These are phyloP conservation scores for Cytospora paraplurivora DNA, from an alignment of 2,329 filamentous ascomycete genomes.

Conservation along the genomic window DNA sequence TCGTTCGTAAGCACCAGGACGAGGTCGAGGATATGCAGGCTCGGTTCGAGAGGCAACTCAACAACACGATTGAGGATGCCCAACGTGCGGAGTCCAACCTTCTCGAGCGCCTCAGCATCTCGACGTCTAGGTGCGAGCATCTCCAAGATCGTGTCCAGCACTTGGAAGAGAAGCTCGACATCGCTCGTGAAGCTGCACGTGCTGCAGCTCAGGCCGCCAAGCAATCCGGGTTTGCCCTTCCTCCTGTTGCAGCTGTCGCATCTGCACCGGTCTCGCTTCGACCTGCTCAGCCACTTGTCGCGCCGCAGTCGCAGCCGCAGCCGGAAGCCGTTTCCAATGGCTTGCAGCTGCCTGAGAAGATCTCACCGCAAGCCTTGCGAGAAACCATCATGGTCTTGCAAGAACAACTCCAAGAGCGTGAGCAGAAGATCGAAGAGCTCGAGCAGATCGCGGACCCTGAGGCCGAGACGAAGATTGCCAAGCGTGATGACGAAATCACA, in stretches of 20 bases:
- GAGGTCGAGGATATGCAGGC: constrained; percentile 74
- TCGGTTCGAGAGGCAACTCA: constrained; percentile 73
- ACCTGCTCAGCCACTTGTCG: constrained; percentile 30
- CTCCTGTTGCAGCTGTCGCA: constrained; percentile 41
- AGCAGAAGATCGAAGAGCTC: constrained; percentile 84
- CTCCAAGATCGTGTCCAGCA: constrained; percentile 82
- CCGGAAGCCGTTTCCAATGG: constrained; percentile 43
- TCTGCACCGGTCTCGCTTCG: constrained; percentile 29
- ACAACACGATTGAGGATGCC: constrained; percentile 77
- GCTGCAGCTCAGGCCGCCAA: constrained; percentile 79
- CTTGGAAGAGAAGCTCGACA: constrained; percentile 87
- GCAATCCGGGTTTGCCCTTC: constrained; percentile 43
- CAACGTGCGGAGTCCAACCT: constrained; percentile 79
- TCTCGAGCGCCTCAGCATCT: constrained; percentile 77
- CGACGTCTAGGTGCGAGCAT: constrained; percentile 81
- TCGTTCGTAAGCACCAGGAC: constrained; percentile 63
- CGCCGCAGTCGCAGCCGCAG: constrained; percentile 37
- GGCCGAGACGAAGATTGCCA: constrained; percentile 78
- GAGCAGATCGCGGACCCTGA: constrained; percentile 79
- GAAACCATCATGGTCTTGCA: constrained; percentile 96
- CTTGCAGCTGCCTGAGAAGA: constrained; percentile 72
- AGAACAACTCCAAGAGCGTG: constrained; percentile 93
- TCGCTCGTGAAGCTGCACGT: constrained; percentile 83
- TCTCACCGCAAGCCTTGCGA: constrained; percentile 89
- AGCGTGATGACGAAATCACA: constrained; percentile 89